A percentile compares a stretch with the other conserved stretches of the same genome.
phyloP scores from a whole-genome alignment of 1,139 yeast genomes.

The Lodderomyces theae region DNA sequence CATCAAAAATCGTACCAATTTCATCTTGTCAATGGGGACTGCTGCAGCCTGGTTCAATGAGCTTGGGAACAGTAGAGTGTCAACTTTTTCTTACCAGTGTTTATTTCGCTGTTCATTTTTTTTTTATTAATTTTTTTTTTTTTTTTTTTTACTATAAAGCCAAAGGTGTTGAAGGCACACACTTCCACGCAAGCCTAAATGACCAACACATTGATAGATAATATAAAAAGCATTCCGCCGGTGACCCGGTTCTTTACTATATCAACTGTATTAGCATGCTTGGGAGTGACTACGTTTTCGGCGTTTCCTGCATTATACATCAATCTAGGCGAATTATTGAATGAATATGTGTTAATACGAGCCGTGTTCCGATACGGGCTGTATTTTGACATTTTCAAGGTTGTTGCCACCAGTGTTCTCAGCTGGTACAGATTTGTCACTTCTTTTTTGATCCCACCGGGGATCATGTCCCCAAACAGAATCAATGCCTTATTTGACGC shows the following conservation, averaged over 20 bases:
- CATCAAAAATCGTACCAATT: conserved; percentile 70
- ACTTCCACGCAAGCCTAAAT: conserved; percentile 1
- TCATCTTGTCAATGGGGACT: no score
- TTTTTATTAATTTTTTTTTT: conserved; percentile 4
- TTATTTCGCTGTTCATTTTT: conserved; percentile 1
- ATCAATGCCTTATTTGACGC: conserved; percentile 51
- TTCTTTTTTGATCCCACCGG: conserved; percentile 45
- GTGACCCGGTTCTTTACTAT: conserved; percentile 47
- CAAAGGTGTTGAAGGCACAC: background rate
- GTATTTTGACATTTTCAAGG: conserved; percentile 7
- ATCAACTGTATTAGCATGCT: conserved; percentile 31
- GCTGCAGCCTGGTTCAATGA: no score
- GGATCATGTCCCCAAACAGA: conserved; percentile 32
- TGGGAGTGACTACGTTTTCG: conserved; percentile 19
- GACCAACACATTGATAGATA: conserved; percentile 24
- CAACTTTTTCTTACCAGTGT: no score
- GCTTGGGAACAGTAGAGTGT: background rate
- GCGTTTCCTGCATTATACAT: conserved; percentile 11
- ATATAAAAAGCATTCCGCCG: conserved; percentile 40
- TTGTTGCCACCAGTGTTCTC: conserved; percentile 14
- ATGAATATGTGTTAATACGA: conserved; percentile 1
- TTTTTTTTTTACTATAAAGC: background rate
- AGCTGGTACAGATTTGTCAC: conserved; percentile 50
- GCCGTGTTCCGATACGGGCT: conserved; percentile 1
- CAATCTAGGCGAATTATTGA: conserved; percentile 2